Percentiles rank a stretch among this genome's conserved stretches.
phyloP scores from a whole-genome alignment of 805 yeast species.

The Pichia nakasei region DNA sequence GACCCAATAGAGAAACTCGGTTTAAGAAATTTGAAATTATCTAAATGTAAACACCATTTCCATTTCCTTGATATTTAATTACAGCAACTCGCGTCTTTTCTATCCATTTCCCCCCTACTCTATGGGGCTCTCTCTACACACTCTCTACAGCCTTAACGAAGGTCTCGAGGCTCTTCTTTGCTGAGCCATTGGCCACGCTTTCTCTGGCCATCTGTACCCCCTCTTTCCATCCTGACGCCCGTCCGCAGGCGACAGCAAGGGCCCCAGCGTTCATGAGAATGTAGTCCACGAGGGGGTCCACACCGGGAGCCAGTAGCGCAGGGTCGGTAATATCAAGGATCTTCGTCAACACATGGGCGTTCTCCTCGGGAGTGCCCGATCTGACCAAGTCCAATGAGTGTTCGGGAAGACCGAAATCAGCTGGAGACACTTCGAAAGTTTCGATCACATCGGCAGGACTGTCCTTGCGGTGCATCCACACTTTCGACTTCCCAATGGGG shows the following conservation, averaged over 20 bases:
- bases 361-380: conserved; percentile 82
- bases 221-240: conserved; percentile 56
- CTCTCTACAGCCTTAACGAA: conserved; percentile 37
- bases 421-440: conserved; percentile 46
- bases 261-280: conserved; percentile 88
- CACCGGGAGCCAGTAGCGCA: conserved; percentile 26
- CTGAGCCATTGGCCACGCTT: conserved; percentile 61
- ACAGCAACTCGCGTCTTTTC: neutral
- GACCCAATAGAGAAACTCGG: too few species aligned
- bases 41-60: too few species aligned
- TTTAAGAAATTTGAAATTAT: too few species aligned
- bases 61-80: too few species aligned
- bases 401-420: conserved; percentile 72
- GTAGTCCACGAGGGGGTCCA: conserved; percentile 73
- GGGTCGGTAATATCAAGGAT: conserved; percentile 37
- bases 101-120: too few species aligned
- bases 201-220: conserved; percentile 71
- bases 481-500: conserved; percentile 72
- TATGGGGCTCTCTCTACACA: too few species aligned
- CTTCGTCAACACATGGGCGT: conserved; percentile 50
- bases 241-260: conserved; percentile 68
- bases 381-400: conserved; percentile 61
- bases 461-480: conserved; percentile 53
- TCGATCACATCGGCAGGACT: conserved; percentile 30
- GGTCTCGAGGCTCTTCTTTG: conserved; percentile 46